These are phyloP conservation scores for Waltergamsia citrina DNA, from an alignment of 2,329 filamentous ascomycete genomes.

Conservation along the genomic window DNA sequence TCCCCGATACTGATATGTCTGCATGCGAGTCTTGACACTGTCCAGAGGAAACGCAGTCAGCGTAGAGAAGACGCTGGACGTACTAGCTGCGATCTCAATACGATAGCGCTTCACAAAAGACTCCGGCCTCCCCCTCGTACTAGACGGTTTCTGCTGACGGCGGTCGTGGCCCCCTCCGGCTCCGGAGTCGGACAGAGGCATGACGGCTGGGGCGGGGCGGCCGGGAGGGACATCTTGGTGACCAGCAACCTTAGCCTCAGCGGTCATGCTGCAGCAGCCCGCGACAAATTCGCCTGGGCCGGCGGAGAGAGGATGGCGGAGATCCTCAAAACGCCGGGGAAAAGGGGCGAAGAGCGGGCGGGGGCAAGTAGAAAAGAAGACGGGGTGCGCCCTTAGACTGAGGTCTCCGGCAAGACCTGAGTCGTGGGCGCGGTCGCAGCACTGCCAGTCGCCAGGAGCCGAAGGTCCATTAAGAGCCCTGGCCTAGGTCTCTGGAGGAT, in stretches of 20 bases:
- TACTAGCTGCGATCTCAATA: constrained; percentile 70
- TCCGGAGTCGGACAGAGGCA: constrained; percentile 17
- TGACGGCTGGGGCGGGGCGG: constrained; percentile 14
- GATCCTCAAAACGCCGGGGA: too few species aligned
- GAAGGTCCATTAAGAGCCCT: constrained; percentile 25
- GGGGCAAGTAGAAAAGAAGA: neutral
- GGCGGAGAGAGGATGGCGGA: neutral
- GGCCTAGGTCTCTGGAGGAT: neutral
- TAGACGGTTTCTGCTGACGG: neutral
- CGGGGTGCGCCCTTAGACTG: constrained; percentile 12
- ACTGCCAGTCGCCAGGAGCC: constrained; percentile 23
- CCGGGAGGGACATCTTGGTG: constrained; percentile 27
- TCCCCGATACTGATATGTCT: constrained; percentile 71
- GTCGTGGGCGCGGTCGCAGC: constrained; percentile 17
- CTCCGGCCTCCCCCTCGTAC: constrained; percentile 12
- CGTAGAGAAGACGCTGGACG: constrained; percentile 70
- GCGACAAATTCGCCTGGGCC: neutral
- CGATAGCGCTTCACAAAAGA: constrained; percentile 63
- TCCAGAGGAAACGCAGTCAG: constrained; percentile 78
- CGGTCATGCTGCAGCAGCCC: constrained; percentile 20
- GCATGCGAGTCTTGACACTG: constrained; percentile 84
- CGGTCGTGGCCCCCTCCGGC: constrained; percentile 9
- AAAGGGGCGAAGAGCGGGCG: neutral
- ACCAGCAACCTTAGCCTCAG: constrained; percentile 21
- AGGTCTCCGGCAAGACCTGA: constrained; percentile 16